Evolutionary conservation across 176 grass and related monocot species (phyloP).

Genomic region (Themeda triandra): DNA sequence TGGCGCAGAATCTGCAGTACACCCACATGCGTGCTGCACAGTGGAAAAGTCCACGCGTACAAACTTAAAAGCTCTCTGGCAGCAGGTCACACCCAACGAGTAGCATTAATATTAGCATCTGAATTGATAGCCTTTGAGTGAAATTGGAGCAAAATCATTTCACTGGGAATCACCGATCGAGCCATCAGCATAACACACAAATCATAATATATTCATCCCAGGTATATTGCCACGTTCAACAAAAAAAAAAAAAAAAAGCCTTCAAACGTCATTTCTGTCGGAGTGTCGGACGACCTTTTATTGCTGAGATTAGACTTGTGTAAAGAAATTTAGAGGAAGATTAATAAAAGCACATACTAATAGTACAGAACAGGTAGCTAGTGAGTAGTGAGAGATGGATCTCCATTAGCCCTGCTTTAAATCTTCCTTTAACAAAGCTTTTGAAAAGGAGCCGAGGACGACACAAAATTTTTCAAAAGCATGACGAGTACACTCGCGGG

Average conservation of each 20-base stretch:
- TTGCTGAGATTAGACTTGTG: not conserved
- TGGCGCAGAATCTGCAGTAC: not conserved
- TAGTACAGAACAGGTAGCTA: not conserved
- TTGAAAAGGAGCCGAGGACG: not conserved
- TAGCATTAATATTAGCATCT: not conserved
- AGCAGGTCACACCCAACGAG: too few relatives aligned
- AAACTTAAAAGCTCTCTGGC: not conserved
- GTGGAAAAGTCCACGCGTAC: not conserved
- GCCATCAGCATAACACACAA: not conserved
- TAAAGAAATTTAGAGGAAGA: not conserved
- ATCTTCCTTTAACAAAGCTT: not conserved
- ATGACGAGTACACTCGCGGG: not conserved
- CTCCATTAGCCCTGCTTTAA: conserved; percentile 3
- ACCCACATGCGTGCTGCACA: not conserved
- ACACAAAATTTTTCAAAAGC: not conserved
- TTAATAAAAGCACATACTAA: not conserved
- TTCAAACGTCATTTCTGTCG: not conserved
- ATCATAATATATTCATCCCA: not conserved
- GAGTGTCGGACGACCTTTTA: not conserved
- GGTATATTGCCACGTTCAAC: not conserved
- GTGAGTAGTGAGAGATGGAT: not conserved
- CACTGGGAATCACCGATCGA: not conserved
- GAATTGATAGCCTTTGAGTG: not conserved
- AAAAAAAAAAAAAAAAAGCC: not conserved
- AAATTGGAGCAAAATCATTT: not conserved